Conservation (phyloP, 2,329 filamentous ascomycete genomes). For the Aspergillus piperis region DNA sequence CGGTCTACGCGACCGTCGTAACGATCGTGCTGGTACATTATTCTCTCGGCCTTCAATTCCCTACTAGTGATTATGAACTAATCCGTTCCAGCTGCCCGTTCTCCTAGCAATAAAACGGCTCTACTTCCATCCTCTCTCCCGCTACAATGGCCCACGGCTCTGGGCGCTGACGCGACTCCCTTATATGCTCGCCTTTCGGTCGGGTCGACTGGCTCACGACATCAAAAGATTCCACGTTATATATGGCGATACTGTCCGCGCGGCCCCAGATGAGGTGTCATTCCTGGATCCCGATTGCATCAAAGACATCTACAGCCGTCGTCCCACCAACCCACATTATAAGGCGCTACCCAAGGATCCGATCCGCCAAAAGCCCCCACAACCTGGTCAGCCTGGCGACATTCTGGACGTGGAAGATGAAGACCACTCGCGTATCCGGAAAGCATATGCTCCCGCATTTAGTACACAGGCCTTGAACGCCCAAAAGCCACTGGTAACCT, state of each 20-base stretch:
- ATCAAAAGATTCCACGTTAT: constrained; percentile 29
- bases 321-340: neutral
- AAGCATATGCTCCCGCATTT: constrained; percentile 46
- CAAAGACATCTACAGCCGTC: constrained; percentile 44
- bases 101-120: constrained; percentile 36
- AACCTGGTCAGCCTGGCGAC: constrained; percentile 20
- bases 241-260: constrained; percentile 43
- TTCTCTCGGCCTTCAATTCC: too few relatives aligned
- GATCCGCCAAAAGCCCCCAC: constrained; percentile 6
- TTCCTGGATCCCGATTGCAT: constrained; percentile 48
- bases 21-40: too few relatives aligned
- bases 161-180: constrained; percentile 35
- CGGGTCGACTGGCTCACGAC: constrained; percentile 38
- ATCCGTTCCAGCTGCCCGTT: neutral
- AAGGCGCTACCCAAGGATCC: constrained; percentile 1
- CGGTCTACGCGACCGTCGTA: too few relatives aligned
- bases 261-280: constrained; percentile 46
- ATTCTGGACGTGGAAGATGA: constrained; percentile 29
- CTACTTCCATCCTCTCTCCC: constrained; percentile 47
- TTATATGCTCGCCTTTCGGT: constrained; percentile 29
- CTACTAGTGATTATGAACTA: too few relatives aligned
- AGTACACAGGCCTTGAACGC: constrained; percentile 44
- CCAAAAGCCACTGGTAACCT: constrained; percentile 43
- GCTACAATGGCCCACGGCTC: constrained; percentile 46
- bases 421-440: constrained; percentile 37